phyloP scores from a whole-genome alignment of 2,329 filamentous ascomycete species.

The Diaporthe velutina region DNA sequence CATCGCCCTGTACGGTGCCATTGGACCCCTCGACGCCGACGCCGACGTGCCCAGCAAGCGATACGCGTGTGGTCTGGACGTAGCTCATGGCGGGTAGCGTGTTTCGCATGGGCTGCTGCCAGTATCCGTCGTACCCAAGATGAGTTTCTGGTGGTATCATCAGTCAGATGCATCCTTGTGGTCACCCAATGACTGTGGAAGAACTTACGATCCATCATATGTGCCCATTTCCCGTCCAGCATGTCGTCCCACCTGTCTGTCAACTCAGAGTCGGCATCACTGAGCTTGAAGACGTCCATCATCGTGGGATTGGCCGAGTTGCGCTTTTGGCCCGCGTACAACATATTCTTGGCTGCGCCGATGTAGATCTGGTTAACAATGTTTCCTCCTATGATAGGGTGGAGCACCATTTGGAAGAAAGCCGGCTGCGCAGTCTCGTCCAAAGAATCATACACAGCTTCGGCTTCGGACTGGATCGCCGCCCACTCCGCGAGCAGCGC shows the following conservation, averaged over 20 bases:
- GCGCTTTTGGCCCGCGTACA: slow-evolving; percentile 66
- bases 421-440: slow-evolving; percentile 63
- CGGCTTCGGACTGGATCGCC: slow-evolving; percentile 64
- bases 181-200: neutral
- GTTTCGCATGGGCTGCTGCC: slow-evolving; percentile 82
- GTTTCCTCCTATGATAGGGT: slow-evolving; percentile 69
- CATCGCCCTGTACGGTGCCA: slow-evolving; percentile 76
- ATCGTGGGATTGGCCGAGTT: slow-evolving; percentile 69
- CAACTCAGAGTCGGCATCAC: slow-evolving; percentile 68
- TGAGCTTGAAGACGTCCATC: slow-evolving; percentile 63
- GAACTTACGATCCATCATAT: slow-evolving; percentile 70
- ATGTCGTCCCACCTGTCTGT: slow-evolving; percentile 69
- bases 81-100: slow-evolving; percentile 72
- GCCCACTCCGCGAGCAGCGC: slow-evolving; percentile 68
- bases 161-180: slow-evolving; percentile 2
- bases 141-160: slow-evolving; percentile 57
- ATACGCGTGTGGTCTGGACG: slow-evolving; percentile 68
- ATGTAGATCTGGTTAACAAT: slow-evolving; percentile 68
- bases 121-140: slow-evolving; percentile 66
- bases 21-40: slow-evolving; percentile 75
- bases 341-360: slow-evolving; percentile 62
- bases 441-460: slow-evolving; percentile 68
- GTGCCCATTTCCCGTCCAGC: slow-evolving; percentile 72
- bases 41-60: slow-evolving; percentile 73
- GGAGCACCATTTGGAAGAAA: slow-evolving; percentile 73